These are phyloP conservation scores for Lolium perenne DNA, from an alignment of 176 grass and related monocot genomes.

Conservation along the genomic window DNA sequence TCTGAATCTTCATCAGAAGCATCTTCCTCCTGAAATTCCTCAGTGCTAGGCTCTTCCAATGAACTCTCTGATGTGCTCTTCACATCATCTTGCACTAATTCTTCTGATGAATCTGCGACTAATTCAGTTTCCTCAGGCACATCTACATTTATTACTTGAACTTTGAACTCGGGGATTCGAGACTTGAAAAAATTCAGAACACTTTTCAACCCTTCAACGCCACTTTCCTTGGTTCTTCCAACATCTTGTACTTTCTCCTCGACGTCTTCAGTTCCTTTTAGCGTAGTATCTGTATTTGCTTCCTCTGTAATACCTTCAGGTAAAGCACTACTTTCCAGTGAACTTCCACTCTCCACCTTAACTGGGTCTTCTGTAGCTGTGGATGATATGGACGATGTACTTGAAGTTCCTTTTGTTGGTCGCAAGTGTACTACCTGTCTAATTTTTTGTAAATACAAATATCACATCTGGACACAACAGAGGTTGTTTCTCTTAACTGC, in stretches of 20 bases:
- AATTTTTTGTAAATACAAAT: constrained; percentile 58
- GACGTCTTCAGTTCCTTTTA: constrained; percentile 46
- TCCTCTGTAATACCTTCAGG: constrained; percentile 39
- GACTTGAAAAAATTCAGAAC: constrained; percentile 81
- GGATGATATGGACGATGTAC: constrained; percentile 39
- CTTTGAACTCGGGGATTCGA: constrained; percentile 81
- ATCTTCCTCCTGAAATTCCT: constrained; percentile 62
- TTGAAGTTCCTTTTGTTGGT: constrained; percentile 65
- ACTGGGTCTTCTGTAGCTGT: constrained; percentile 44
- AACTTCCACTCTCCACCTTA: constrained; percentile 46
- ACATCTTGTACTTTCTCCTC: constrained; percentile 52
- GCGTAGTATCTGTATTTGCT: constrained; percentile 39
- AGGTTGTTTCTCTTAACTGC: constrained; percentile 17
- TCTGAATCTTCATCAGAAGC: constrained; percentile 56
- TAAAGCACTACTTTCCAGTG: constrained; percentile 38
- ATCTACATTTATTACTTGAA: constrained; percentile 65
- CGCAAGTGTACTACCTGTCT: constrained; percentile 87
- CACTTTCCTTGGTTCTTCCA: constrained; percentile 54
- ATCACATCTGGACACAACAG: constrained; percentile 42
- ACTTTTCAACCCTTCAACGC: constrained; percentile 64
- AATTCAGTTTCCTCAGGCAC: constrained; percentile 63
- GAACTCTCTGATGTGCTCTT: constrained; percentile 57
- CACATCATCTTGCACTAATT: constrained; percentile 67
- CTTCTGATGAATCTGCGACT: constrained; percentile 54
- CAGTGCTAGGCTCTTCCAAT: constrained; percentile 42